Base-by-base conservation (phyloP, 1,284 basidiomycete species). In the Papiliotrema flavescens region DNA sequence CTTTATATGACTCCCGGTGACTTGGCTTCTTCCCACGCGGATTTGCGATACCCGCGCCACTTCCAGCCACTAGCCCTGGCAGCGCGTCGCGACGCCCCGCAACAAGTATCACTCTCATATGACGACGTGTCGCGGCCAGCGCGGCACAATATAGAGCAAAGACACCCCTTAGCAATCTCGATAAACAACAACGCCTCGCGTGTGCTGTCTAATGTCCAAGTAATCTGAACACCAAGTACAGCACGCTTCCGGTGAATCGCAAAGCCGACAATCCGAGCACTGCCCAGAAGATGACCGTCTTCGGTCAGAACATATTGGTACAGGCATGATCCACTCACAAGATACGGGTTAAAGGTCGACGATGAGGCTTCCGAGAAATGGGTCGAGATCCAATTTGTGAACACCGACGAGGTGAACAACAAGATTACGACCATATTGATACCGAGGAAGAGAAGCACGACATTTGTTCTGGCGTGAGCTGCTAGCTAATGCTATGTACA, bases 341-440 rank as follows among this genome's bases (percentile, higher is more conserved):
- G 81, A 70, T 92, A 92, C 3, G 90, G 90, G 71, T 93, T 92
- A 79, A 92, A 91, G 19, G 56, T 62, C 20, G 63, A 48, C 23
- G 79, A 78, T 17, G 81, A 79, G 77, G 76, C 47, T 83, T 83
- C 81, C 26, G 60, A 51, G 44, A 76, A 72, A 57, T 70, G 59
- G 14, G 47, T 57, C 49, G 60, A 65, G 51, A 74, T 63, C 73
- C 65, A 78, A 43, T 66, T 66, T 5, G 81, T 81, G 78, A 93
- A 93, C 2, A 83, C 83, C 2, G 77, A 79, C 2, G 87, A 89
- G 2, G 90, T 93, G 79, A 94, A 92, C 48, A 87, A 80, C 35
- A 92, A 69, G 62, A 92, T 88, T 81, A 93, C 83, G 54, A 71
- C 82, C 86, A 92, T 87, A 76, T 93, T 94, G 3, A 85, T 85